phyloP scores from a whole-genome alignment of 768 basidiomycete species.

The Phlegmacium glaucopus region DNA sequence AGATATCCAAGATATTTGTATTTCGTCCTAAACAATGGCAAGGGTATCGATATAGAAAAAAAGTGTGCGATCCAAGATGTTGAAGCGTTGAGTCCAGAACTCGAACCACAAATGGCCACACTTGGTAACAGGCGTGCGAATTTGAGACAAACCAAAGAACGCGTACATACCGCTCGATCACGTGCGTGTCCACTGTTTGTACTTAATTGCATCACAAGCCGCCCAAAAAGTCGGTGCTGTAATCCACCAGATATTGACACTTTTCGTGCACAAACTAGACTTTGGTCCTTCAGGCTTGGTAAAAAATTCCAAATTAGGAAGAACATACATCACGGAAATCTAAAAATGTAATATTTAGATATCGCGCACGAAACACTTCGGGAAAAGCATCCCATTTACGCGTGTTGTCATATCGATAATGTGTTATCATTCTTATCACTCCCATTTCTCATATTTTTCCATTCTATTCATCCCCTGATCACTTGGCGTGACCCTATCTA shows the following conservation, averaged over 20 bases:
- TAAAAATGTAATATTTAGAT: too few species aligned
- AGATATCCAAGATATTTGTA: not conserved
- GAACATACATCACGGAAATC: too few species aligned
- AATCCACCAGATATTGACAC: not conserved
- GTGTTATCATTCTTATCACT: too few species aligned
- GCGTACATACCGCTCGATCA: slow-evolving; percentile 1
- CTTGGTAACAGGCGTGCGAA: slow-evolving; percentile 11
- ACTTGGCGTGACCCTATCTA: too few species aligned
- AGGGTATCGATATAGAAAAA: not conserved
- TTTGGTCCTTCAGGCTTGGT: too few species aligned
- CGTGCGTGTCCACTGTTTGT: not conserved
- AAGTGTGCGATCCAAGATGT: slow-evolving; percentile 6
- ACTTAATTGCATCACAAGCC: not conserved
- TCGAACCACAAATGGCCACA: too few species aligned
- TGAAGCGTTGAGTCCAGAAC: not conserved
- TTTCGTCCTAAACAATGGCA: not conserved
- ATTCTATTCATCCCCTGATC: too few species aligned
- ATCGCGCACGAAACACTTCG: too few species aligned
- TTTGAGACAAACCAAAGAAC: slow-evolving; percentile 1
- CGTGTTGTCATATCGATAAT: too few species aligned
- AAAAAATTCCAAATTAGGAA: too few species aligned
- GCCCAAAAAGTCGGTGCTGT: not conserved
- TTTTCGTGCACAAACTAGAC: not conserved
- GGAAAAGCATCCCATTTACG: too few species aligned
- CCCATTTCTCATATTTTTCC: too few species aligned